These are phyloP conservation scores for Ascochyta fabae DNA, from an alignment of 2,329 filamentous ascomycete species.

Conservation along the genomic window DNA sequence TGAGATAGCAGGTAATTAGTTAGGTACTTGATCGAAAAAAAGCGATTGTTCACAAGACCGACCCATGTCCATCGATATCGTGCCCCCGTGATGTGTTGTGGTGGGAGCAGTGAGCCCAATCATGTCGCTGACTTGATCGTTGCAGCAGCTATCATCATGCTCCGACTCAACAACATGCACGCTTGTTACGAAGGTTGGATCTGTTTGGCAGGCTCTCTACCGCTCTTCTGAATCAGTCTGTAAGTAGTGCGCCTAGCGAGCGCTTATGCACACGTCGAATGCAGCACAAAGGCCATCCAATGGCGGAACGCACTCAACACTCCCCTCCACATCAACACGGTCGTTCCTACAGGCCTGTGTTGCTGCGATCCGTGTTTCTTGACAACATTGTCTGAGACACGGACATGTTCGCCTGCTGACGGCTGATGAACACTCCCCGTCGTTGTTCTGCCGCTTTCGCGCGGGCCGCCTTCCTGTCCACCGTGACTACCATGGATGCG, in stretches of 20 bases:
- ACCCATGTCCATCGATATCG: not conserved
- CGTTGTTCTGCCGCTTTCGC: slow-evolving; percentile 27
- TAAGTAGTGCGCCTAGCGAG: slow-evolving; percentile 30
- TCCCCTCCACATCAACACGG: slow-evolving; percentile 23
- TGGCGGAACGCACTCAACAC: slow-evolving; percentile 29
- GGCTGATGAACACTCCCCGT: slow-evolving; percentile 22
- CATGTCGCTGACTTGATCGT: too few species aligned
- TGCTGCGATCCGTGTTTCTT: slow-evolving; percentile 26
- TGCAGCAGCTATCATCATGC: slow-evolving; percentile 1
- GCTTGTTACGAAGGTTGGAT: slow-evolving; percentile 27
- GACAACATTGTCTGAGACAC: slow-evolving; percentile 5
- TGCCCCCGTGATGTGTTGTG: not conserved
- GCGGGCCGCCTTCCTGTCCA: slow-evolving; percentile 40
- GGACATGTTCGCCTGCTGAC: slow-evolving; percentile 14
- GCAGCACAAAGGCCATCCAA: slow-evolving; percentile 37
- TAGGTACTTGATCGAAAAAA: slow-evolving; percentile 45
- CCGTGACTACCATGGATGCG: slow-evolving; percentile 23
- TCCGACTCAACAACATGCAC: slow-evolving; percentile 9
- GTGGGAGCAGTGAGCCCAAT: not conserved
- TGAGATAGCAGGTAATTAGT: slow-evolving; percentile 39
- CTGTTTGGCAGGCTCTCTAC: slow-evolving; percentile 42
- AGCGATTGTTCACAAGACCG: slow-evolving; percentile 33
- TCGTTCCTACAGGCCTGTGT: slow-evolving; percentile 19
- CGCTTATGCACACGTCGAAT: slow-evolving; percentile 48
- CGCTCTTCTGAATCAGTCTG: slow-evolving; percentile 49